A percentile compares a stretch with the other conserved stretches of the same genome.
These are phyloP conservation scores for Alternaria conjuncta DNA, from an alignment of 2,329 filamentous ascomycete genomes.

Conservation along the genomic window DNA sequence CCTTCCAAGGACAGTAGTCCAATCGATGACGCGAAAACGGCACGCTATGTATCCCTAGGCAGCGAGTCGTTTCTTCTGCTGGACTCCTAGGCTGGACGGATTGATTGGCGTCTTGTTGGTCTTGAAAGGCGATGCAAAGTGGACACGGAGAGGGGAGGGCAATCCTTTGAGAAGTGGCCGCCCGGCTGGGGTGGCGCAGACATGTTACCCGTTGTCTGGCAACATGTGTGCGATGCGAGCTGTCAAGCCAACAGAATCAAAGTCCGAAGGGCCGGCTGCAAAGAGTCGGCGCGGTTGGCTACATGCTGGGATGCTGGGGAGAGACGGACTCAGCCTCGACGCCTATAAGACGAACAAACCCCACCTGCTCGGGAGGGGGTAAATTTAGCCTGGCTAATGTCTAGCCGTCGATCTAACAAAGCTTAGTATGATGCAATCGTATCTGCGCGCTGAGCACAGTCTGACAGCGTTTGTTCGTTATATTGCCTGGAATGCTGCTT, in stretches of 20 bases:
- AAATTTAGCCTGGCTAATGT: conserved; percentile 21
- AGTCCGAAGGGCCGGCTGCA: conserved; percentile 27
- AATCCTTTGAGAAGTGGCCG: conserved; percentile 7
- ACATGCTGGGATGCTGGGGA: conserved; percentile 15
- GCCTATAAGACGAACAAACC: conserved; percentile 18
- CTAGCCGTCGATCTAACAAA: conserved; percentile 13
- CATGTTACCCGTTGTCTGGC: conserved; percentile 21
- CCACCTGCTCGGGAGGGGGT: conserved; percentile 18
- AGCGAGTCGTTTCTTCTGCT: neutral
- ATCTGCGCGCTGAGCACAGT: neutral
- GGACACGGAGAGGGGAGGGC: conserved; percentile 1
- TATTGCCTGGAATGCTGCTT: neutral
- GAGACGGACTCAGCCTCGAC: conserved; percentile 30
- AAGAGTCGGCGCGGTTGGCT: conserved; percentile 25
- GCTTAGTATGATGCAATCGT: conserved; percentile 3
- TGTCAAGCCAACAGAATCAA: conserved; percentile 26
- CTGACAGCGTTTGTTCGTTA: neutral
- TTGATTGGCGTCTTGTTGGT: neutral
- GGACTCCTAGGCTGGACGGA: neutral
- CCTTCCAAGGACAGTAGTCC: conserved; percentile 15
- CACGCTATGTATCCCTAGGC: neutral
- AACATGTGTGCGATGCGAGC: conserved; percentile 22
- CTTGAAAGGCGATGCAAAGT: neutral
- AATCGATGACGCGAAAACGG: conserved; percentile 28
- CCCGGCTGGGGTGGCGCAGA: conserved; percentile 27